Evolutionary conservation across 1,139 yeast species (phyloP), one percentile per base, ranked within the genome.

Genomic region (Pichia sp.): DNA sequence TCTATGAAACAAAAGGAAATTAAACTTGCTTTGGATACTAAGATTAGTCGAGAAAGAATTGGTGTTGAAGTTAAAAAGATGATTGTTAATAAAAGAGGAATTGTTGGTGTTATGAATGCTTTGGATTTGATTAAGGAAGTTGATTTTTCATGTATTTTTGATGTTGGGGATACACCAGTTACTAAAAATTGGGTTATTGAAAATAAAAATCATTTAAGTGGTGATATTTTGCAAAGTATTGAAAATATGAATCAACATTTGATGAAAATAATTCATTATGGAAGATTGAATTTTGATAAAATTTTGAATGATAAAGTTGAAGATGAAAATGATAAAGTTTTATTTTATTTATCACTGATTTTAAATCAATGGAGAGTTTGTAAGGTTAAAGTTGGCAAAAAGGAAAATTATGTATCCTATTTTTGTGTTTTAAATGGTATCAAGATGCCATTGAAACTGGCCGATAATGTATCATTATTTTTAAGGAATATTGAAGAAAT

Each of bases 41-140:
- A 93, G 57, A 88, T 93, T 39, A 84, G 95, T 46, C 70, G 93
- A 41, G 98, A 91, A 61, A 72, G 99, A 50, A 80, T 93, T 13
- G 97, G 96, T 3, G 79, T 77, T 13, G 99, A 93, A 55, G 61
- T 89, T 39, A 78, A 72, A 38, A 93, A 93, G 61, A 82, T 82
- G 31, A 64, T 89, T 31, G 62, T 64, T n/a, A 77, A 93, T 20
- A 45, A 39, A 20, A 41, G 45, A 27, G 45, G 48, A 3, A 13
- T 41, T 2, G 55, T 60, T 5, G 70, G 80, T 50, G 86, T 94
- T 0, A 64, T 70, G 0, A 71, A 76, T 47, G 96, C 93, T 0
- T 63, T 88, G 37, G 63, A 68, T 18, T 61, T 84, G 43, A 69
- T 89, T 30, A 72, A 72, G 33, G 64, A 69, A 35, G 74, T 78